These are phyloP conservation scores for Citrus cavaleriei DNA, from an alignment of 345 rosid genomes.

Conservation along the genomic window DNA sequence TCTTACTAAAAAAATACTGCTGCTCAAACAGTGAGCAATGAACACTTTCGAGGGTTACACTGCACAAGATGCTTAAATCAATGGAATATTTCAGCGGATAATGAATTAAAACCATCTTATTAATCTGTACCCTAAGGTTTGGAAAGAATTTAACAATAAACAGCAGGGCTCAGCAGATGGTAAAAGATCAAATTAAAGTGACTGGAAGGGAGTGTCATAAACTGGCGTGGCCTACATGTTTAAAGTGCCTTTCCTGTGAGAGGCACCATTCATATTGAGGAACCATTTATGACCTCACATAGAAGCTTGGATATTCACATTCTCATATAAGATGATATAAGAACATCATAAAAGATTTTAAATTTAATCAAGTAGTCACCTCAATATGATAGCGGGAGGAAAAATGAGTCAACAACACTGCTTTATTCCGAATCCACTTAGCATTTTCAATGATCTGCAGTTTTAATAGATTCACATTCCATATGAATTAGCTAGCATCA, in stretches of 20 bases:
- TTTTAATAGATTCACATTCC: constrained; percentile 3
- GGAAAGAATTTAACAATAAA: not conserved
- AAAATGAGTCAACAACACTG: constrained; percentile 79
- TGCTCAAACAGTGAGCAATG: not conserved
- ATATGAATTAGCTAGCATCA: not conserved
- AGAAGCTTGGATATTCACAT: not conserved
- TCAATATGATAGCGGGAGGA: constrained; percentile 83
- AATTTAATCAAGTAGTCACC: constrained; percentile 41
- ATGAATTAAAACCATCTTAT: not conserved
- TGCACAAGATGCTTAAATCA: not conserved
- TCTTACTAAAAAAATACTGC: not conserved
- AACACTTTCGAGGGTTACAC: not conserved
- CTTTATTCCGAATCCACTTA: constrained; percentile 82
- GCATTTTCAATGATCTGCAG: constrained; percentile 81
- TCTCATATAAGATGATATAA: not conserved
- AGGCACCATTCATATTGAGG: not conserved
- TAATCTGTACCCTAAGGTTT: not conserved
- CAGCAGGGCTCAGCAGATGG: not conserved
- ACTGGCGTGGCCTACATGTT: not conserved
- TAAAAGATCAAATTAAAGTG: not conserved
- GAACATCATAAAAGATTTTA: not conserved
- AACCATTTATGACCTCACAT: not conserved
- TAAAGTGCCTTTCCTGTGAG: not conserved
- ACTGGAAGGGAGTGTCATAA: not conserved
- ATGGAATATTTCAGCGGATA: not conserved